Percentiles rank a stretch among this genome's conserved stretches.
phyloP scores from a whole-genome alignment of 108 stramenopile genomes.

The Parmales sp. region DNA sequence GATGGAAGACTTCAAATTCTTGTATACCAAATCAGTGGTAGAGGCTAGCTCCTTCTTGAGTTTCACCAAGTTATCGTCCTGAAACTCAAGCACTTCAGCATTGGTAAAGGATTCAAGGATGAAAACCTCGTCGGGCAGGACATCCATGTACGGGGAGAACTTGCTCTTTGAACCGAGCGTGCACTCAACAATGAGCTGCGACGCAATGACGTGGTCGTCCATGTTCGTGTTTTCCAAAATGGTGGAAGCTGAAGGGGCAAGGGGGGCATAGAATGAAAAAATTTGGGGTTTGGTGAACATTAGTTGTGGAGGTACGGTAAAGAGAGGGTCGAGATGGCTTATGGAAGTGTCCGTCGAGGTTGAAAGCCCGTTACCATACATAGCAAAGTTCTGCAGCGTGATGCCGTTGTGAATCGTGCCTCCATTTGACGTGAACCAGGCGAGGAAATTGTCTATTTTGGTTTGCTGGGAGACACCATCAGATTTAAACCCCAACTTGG shows the following conservation, averaged over 20 bases:
- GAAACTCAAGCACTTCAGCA: too few relatives aligned
- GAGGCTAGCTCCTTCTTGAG: neutral
- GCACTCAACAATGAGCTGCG: slow-evolving; percentile 14
- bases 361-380: slow-evolving; percentile 31
- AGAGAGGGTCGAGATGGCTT: neutral
- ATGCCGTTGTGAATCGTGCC: slow-evolving; percentile 35
- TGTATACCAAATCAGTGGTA: slow-evolving; percentile 8
- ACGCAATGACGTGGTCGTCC: neutral
- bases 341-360: neutral
- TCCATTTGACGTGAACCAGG: slow-evolving; percentile 36
- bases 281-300: neutral
- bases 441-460: slow-evolving; percentile 15
- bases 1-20: slow-evolving; percentile 22
- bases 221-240: neutral
- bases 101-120: too few relatives aligned
- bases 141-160: neutral
- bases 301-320: neutral
- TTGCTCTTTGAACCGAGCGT: slow-evolving; percentile 13
- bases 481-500: too few relatives aligned
- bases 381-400: slow-evolving; percentile 29
- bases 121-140: neutral
- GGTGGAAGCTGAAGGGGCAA: neutral
- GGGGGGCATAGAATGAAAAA: neutral
- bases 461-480: neutral
- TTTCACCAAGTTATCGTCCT: neutral